Base-by-base conservation (phyloP, 495 filamentous ascomycete species). In the Margaritispora aquatica region DNA sequence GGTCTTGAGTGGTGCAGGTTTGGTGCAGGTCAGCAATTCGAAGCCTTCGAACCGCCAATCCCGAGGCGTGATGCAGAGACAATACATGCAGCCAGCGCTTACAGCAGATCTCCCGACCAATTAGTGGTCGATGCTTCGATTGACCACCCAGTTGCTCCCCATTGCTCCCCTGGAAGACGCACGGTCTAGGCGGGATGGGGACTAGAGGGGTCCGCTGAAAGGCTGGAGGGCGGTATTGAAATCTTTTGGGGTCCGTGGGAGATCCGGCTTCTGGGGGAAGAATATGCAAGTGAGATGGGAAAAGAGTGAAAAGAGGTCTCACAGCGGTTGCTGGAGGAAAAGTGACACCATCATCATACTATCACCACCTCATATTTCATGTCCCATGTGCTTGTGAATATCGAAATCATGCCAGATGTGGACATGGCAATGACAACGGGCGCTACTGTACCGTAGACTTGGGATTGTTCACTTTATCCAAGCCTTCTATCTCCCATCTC, bases 31-130 rank as follows among this genome's bases (percentile, higher is more conserved):
- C 55, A 44, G 38, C 38, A 44, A 17, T 17, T 15, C 17, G 4
- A n/a, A 8, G 38, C 3, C 38, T 3, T 44, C n/a, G 13, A 36
- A 51, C 55, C 46, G 55, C 55, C 55, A 58, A 58, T 58, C 26
- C 27, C 22, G 55, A 29, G 21, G n/a, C 20, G 53, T 55, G 53
- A 44, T 46, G 54, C n/a, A n/a, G 54, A 5, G 24, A 26, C 2
- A 1, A 27, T n/a, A 24, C 23, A 47, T 22, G 29, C 20, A 24
- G 19, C 1, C 26, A 47, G 55, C 55, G 55, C 55, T 58, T 58
- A 58, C 55, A 58, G 53, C 31, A n/a, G 19, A 21, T 10, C n/a
- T n/a, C 3, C 27, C 23, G 26, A 24, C 34, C 54, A 46, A 56
- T 56, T 34, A 13, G 5, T 13, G 29, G 29, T 34, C 29, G 29